Conservation (phyloP, 441 rosid genomes). For the Adansonia gregorii region DNA sequence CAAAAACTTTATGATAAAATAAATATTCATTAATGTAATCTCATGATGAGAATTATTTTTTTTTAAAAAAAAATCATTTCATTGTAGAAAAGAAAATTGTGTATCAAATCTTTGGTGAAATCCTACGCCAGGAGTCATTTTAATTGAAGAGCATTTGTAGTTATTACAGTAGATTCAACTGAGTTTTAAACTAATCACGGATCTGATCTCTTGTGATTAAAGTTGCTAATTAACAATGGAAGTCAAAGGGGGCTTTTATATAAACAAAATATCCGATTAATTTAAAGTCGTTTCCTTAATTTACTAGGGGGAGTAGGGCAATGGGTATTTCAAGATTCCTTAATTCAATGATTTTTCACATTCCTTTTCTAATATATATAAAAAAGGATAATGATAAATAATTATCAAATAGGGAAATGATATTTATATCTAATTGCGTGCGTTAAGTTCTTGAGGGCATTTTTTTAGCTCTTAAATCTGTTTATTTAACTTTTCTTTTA, state of each 20-base stretch:
- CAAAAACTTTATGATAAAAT: background rate
- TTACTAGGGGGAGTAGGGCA: background rate
- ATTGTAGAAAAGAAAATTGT: background rate
- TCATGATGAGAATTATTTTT: background rate
- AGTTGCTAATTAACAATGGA: background rate
- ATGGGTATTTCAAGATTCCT: background rate
- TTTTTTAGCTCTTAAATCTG: too few species aligned
- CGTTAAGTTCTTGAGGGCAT: too few species aligned
- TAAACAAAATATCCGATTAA: background rate
- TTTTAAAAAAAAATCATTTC: background rate
- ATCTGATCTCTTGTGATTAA: background rate
- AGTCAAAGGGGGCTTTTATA: background rate
- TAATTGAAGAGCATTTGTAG: background rate
- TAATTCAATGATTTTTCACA: background rate
- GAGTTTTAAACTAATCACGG: slow-evolving; percentile 7
- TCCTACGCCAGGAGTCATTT: background rate
- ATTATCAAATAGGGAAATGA: background rate
- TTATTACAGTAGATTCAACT: background rate
- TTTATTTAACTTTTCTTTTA: too few species aligned
- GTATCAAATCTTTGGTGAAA: background rate
- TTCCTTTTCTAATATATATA: background rate
- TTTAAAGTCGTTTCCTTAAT: background rate
- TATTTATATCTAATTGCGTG: background rate
- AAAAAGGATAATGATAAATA: background rate
- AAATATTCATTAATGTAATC: background rate